Base-by-base conservation (phyloP, 1,284 basidiomycete species). In the Ceratobasidium sp. region DNA sequence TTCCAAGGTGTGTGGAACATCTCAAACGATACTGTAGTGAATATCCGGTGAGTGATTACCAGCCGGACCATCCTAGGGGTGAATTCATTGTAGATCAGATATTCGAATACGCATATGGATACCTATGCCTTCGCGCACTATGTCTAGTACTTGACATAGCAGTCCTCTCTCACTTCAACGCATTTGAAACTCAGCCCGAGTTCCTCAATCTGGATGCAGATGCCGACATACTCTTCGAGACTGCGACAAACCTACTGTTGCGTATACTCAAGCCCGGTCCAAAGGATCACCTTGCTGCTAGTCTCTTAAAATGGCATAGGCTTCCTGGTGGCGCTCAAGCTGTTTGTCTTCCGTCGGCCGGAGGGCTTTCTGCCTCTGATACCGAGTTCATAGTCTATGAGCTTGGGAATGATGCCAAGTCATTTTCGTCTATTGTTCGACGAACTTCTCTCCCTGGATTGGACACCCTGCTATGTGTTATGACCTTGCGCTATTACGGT, bases 71-170 rank as follows among this genome's bases (percentile, higher is more conserved):
- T n/a, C 54, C 54, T 23, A 30, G 3, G n/a, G 27, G n/a, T 12
- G 12, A 12, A 6, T n/a, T 57, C 23, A 57, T 57, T 57, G 5
- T n/a, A 50, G 23, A n/a, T 33, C 33, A 60, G 59, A 23, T 60
- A 6, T 60, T 60, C 35, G 59, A 60, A 20, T 20, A 60, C 33
- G 59, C 59, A 6, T 60, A 35, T 38, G 59, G 59, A 33, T 60
- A 60, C 20, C 30, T 60, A 20, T 60, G 59, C 30, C 27, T 60
- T 18, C 59, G 59, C 10, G 33, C 59, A 20, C 30, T 60, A 12
- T 60, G 59, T 35, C 59, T 60, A 4, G 59, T 60, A 33, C 59
- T 60, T 38, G 59, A 60, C 35, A 30, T 60, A 7, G 18, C 35
- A 18, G 33, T 60, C 12, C 35, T 60, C 3, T 35, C 59, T 35